Percentiles rank a stretch among this genome's conserved stretches.
phyloP scores from a whole-genome alignment of 1,284 basidiomycete genomes.

The Pseudozyma sp. region DNA sequence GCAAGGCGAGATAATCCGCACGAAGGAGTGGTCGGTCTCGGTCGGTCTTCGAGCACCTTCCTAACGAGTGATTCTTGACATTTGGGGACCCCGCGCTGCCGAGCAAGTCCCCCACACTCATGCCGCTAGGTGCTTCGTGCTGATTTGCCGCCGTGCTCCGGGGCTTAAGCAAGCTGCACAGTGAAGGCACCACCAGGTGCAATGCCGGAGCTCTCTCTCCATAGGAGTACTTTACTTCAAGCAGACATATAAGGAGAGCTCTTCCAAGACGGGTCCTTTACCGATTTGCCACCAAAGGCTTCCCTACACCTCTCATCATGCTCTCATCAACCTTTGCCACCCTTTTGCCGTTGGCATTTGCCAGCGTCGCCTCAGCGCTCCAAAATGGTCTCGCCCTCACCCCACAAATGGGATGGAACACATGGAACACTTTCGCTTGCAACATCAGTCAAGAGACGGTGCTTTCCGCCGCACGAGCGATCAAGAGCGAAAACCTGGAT shows the following conservation, averaged over 20 bases:
- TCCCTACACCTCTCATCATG: neutral
- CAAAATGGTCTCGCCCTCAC: slow-evolving; percentile 32
- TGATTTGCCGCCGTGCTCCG: neutral
- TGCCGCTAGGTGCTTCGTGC: neutral
- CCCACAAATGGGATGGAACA: slow-evolving; percentile 51
- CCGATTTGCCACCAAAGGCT: neutral
- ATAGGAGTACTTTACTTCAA: too few species aligned
- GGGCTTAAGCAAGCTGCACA: too few species aligned
- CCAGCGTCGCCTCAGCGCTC: slow-evolving; percentile 10
- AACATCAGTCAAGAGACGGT: slow-evolving; percentile 58
- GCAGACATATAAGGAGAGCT: neutral
- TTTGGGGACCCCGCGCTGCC: slow-evolving; percentile 9
- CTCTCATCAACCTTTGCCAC: slow-evolving; percentile 13
- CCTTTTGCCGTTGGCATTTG: slow-evolving; percentile 16
- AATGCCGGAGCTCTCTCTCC: too few species aligned
- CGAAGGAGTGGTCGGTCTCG: neutral
- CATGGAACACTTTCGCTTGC: slow-evolving; percentile 68
- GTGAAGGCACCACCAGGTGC: too few species aligned
- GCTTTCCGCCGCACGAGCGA: slow-evolving; percentile 61
- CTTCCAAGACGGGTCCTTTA: neutral
- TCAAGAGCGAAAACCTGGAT: slow-evolving; percentile 64
- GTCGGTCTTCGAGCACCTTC: slow-evolving; percentile 3
- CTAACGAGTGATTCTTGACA: neutral
- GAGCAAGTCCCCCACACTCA: slow-evolving; percentile 2
- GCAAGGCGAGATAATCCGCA: too few species aligned